phyloP scores from a whole-genome alignment of 768 basidiomycete genomes.

The Auriculariales sp. region DNA sequence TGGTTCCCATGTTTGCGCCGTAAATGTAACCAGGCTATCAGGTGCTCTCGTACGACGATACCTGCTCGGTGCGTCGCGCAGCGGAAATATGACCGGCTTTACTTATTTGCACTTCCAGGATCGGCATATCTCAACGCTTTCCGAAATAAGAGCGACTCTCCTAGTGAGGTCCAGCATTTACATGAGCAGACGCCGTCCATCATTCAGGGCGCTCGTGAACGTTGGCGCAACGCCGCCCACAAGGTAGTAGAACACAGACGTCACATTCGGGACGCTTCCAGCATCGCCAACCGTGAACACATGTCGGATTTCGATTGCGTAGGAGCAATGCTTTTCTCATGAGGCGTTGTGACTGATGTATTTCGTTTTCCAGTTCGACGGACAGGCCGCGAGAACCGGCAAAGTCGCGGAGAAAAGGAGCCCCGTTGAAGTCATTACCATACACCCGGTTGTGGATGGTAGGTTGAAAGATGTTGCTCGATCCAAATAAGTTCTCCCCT shows the following conservation, averaged over 20 bases:
- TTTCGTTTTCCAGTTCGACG: constrained; percentile 5
- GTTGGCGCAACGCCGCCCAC: not conserved
- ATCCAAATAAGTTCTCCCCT: not conserved
- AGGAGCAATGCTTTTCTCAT: not conserved
- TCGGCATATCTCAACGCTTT: not conserved
- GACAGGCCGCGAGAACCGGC: constrained; percentile 4
- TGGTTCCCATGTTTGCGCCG: too few species aligned
- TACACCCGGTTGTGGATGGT: constrained; percentile 21
- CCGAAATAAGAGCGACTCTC: not conserved
- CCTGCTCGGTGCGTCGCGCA: not conserved
- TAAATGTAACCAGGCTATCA: too few species aligned
- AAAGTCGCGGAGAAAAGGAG: constrained; percentile 4
- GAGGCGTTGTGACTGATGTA: constrained; percentile 5
- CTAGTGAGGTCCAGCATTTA: not conserved
- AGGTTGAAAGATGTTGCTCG: constrained; percentile 16
- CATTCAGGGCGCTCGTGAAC: not conserved
- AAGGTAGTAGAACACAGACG: not conserved
- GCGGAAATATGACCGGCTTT: too few species aligned
- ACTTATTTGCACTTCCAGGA: too few species aligned
- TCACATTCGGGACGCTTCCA: not conserved
- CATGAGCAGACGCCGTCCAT: not conserved
- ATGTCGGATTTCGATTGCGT: not conserved
- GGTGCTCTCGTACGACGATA: not conserved
- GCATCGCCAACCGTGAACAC: not conserved
- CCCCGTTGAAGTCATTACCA: constrained; percentile 16